A percentile compares a stretch with the other conserved stretches of the same genome.
phyloP scores from a whole-genome alignment of 106 monocot species.

The Chionographis japonica region DNA sequence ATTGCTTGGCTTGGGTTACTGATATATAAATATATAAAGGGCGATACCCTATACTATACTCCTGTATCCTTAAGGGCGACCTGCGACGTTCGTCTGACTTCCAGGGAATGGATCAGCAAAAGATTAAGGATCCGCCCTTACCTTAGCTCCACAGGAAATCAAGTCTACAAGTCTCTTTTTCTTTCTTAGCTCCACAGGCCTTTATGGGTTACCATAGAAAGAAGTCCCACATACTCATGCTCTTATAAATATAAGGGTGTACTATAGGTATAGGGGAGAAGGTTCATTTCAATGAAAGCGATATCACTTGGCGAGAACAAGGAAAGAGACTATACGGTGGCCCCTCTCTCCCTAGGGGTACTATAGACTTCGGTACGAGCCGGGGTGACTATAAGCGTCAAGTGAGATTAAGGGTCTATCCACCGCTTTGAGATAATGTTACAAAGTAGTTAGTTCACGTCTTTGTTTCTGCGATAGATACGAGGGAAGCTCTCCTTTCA shows the following conservation, averaged over 20 bases:
- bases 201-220: constrained; percentile 8
- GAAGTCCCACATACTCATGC: constrained; percentile 11
- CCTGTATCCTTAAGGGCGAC: constrained; percentile 1
- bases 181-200: constrained; percentile 4
- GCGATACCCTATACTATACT: constrained; percentile 1
- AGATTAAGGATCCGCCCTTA: not conserved
- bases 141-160: not conserved
- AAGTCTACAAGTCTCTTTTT: not conserved
- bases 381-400: too few relatives aligned
- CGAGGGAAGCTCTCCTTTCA: too few relatives aligned
- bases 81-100: not conserved
- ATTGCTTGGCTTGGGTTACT: too few relatives aligned
- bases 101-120: constrained; percentile 1
- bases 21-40: too few relatives aligned
- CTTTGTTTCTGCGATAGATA: too few relatives aligned
- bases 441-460: too few relatives aligned
- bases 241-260: constrained; percentile 5
- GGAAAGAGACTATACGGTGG: constrained; percentile 7
- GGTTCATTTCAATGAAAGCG: constrained; percentile 3
- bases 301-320: constrained; percentile 1
- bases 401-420: too few relatives aligned
- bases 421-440: too few relatives aligned
- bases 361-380: too few relatives aligned
- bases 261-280: constrained; percentile 4
- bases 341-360: too few relatives aligned